Percentiles rank a stretch among this genome's conserved stretches.
These are phyloP conservation scores for Acanthamoeba healyi DNA, from an alignment of 208 protist species.

Conservation along the genomic window DNA sequence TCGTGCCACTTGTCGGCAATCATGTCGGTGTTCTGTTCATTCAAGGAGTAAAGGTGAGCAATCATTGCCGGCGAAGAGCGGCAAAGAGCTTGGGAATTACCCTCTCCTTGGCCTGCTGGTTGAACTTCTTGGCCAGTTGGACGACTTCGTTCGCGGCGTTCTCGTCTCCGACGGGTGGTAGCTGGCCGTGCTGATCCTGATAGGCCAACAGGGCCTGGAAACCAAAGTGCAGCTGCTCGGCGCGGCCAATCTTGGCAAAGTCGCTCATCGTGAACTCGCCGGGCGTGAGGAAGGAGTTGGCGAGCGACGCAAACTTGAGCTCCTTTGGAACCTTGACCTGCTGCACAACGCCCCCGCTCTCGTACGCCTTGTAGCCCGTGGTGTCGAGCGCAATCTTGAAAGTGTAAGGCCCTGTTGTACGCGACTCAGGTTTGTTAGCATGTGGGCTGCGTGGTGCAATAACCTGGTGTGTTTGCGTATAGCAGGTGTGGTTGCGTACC, in stretches of 20 bases:
- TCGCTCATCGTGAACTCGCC: conserved; percentile 81
- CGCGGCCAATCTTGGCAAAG: conserved; percentile 89
- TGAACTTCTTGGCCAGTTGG: conserved; percentile 42
- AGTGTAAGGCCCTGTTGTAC: conserved; percentile 71
- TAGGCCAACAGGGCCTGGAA: conserved; percentile 67
- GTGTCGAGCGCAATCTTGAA: conserved; percentile 83
- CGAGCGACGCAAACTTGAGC: background rate
- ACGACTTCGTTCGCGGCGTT: conserved; percentile 79
- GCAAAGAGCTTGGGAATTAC: background rate
- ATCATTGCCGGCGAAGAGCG: background rate
- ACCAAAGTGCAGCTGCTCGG: conserved; percentile 76
- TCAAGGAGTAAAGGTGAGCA: background rate
- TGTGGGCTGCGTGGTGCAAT: too few relatives aligned
- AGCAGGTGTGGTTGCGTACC: background rate
- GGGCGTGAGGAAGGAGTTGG: conserved; percentile 67
- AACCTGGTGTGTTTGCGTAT: too few relatives aligned
- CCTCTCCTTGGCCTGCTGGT: background rate
- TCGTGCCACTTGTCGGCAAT: background rate
- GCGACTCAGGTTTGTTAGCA: too few relatives aligned
- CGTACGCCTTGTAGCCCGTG: background rate
- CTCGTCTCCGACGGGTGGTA: conserved; percentile 33
- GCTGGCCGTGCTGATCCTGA: conserved; percentile 20
- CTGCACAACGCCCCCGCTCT: background rate
- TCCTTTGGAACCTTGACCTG: background rate
- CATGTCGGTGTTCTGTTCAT: background rate